Evolutionary conservation across 768 basidiomycete genomes (phyloP).

Genomic region (Paxillus involutus): DNA sequence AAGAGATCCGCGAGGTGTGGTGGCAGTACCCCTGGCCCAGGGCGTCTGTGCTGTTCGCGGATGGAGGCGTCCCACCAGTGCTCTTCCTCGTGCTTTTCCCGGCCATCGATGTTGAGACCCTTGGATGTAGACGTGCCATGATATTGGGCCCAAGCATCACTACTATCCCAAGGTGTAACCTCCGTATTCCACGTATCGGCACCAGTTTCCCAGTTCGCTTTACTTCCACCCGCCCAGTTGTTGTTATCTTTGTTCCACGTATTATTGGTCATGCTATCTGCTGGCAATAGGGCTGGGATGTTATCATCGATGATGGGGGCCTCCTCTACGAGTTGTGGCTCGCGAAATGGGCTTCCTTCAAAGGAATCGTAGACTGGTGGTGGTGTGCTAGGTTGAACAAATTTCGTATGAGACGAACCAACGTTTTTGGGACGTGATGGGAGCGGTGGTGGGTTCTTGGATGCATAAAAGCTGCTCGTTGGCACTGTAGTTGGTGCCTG

Average conservation of each 20-base stretch:
- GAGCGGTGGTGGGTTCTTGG: constrained; percentile 35
- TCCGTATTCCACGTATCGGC: constrained; percentile 21
- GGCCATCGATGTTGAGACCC: constrained; percentile 55
- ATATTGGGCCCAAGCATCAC: constrained; percentile 21
- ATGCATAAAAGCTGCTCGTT: constrained; percentile 27
- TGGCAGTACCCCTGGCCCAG: constrained; percentile 70
- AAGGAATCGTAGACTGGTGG: constrained; percentile 26
- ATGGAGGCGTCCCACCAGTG: constrained; percentile 66
- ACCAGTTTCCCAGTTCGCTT: constrained; percentile 10
- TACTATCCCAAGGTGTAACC: constrained; percentile 25
- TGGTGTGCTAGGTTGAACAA: constrained; percentile 27
- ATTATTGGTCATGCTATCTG: constrained; percentile 24
- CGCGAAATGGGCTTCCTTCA: constrained; percentile 40
- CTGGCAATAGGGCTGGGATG: constrained; percentile 38
- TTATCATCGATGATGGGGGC: constrained; percentile 36
- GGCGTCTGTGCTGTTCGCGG: constrained; percentile 48
- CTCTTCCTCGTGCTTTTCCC: constrained; percentile 58
- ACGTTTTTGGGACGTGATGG: constrained; percentile 31
- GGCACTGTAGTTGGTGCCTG: constrained; percentile 25
- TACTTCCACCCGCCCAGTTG: constrained; percentile 15
- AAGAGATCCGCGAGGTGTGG: constrained; percentile 65
- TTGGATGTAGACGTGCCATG: constrained; percentile 22
- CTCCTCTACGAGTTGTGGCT: constrained; percentile 55
- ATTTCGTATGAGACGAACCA: constrained; percentile 39
- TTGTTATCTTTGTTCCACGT: constrained; percentile 15